Base-by-base conservation (phyloP, 106 monocot species). In the Iris macrosiphon region DNA sequence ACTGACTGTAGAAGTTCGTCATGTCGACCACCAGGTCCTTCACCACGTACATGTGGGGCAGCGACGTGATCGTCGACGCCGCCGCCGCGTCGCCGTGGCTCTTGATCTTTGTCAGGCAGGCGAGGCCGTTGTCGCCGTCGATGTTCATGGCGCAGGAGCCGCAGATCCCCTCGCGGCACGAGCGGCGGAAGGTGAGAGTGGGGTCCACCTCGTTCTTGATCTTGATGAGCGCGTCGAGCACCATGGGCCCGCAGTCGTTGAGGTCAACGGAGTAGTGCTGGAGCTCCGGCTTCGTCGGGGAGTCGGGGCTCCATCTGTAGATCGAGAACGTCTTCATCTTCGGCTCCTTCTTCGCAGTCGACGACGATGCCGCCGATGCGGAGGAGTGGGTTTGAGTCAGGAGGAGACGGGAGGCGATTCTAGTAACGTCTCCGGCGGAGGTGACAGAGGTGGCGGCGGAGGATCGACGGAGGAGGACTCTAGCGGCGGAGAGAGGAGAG, bases 11-110 rank as follows among this genome's bases (percentile, higher is more conserved):
- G 70, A 92, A 92, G 44, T 92, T 92, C 31, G 91, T 92, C 91
- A 92, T 92, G 46, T 92, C 91, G 21, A 92, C 91, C 49, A 92
- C 91, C 46, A 92, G 69, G 46, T 92, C 91, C 78, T 92, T 92
- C 27, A 92, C 51, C 7, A 92, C 91, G 56, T 53, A 92, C 91
- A 92, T 92, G 60, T 92, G 91, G 12, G 91, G 91, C 25, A 92
- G 67, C 19, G 91, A 85, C n/a, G n/a, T n/a, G n/a, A n/a, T n/a
- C 39, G 91, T 67, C 59, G 85, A 65, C 30, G 60, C 65, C 16
- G 75, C 5, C 56, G 45, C 17, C 26, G 31, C 22, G 37, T 17
- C 22, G 55, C 16, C 31, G 19, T 20, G 54, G 32, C 57, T 42
- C 51, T 55, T 45, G 60, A 77, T 75, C 65, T 81, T 77, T 29